Evolutionary conservation across 1,284 basidiomycete species (phyloP).

Genomic region (Sanghuangporus baumii): DNA sequence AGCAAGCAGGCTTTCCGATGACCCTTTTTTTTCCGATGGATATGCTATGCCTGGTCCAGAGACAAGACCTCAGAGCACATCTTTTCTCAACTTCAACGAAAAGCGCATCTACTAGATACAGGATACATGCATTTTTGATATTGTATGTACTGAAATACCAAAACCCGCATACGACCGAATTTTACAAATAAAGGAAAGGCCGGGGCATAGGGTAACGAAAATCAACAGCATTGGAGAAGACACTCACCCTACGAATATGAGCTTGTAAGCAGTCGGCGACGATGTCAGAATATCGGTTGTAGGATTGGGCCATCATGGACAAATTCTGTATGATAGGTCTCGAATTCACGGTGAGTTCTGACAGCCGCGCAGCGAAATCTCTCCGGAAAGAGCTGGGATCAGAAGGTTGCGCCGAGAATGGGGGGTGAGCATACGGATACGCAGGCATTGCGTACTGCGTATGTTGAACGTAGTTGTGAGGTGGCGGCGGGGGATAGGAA

Average conservation of each 20-base stretch:
- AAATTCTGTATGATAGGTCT: constrained; percentile 92
- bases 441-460: constrained; percentile 41
- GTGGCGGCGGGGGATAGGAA: constrained; percentile 6
- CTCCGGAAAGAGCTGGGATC: constrained; percentile 77
- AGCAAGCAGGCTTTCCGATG: not conserved
- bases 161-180: not conserved
- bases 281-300: constrained; percentile 67
- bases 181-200: not conserved
- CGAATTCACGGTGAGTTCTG: constrained; percentile 90
- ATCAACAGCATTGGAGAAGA: constrained; percentile 9
- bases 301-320: constrained; percentile 92
- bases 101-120: constrained; percentile 32
- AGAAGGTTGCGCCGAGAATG: constrained; percentile 43
- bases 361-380: constrained; percentile 74
- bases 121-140: constrained; percentile 14
- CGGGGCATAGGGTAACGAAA: constrained; percentile 4
- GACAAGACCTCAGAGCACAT: constrained; percentile 26
- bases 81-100: constrained; percentile 34
- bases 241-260: constrained; percentile 86
- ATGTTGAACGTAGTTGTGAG: constrained; percentile 33
- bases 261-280: constrained; percentile 85
- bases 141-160: constrained; percentile 10
- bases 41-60: constrained; percentile 26
- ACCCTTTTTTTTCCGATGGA: constrained; percentile 23
- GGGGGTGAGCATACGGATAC: constrained; percentile 32